Evolutionary conservation across 2,329 filamentous ascomycete genomes (phyloP), one percentile per base, ranked within the genome.

Genomic region (Zymoseptoria tritici): DNA sequence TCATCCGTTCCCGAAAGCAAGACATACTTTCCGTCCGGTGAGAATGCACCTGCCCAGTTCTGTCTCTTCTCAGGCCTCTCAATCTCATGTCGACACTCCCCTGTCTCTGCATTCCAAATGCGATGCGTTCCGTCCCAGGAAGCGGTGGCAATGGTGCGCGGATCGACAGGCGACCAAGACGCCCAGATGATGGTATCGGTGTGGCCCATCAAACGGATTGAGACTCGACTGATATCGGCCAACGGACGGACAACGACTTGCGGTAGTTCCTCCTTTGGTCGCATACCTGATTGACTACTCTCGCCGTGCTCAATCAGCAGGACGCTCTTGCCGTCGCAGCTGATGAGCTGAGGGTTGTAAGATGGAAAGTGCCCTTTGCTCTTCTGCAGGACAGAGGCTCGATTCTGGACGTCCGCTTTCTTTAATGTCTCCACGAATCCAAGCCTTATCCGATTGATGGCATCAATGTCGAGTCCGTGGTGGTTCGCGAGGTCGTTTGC

Each of bases 161-260:
- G 51, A 52, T 65, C 60, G 11, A 59, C 58, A 4, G 61, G 61
- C 0, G 61, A 63, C 50, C 61, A 67, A 19, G 52, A 56, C 46
- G 62, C 63, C 62, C 66, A 66, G 50, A 63, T 61, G 51, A 67
- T 67, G 9, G 57, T 55, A 49, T 66, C 64, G 24, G 31, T 52
- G 54, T 66, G 64, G n/a, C 64, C 66, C 21, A 22, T 29, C 2
- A 67, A 52, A 24, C 49, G 53, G 13, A 24, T 54, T 7, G 49
- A 52, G 29, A 57, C 51, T 24, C 21, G 54, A 11, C 26, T 52
- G 22, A 49, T 56, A 13, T 29, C 22, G n/a, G 19, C 4, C 11
- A 61, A 57, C 4, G 53, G n/a, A 13, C 54, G 52, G 36, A 66
- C 55, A 29, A 65, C 31, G 24, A 65, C 53, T n/a, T 63, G 56